These are phyloP conservation scores for Colletotrichum acutatum DNA, from an alignment of 2,329 filamentous ascomycete genomes.

Conservation along the genomic window DNA sequence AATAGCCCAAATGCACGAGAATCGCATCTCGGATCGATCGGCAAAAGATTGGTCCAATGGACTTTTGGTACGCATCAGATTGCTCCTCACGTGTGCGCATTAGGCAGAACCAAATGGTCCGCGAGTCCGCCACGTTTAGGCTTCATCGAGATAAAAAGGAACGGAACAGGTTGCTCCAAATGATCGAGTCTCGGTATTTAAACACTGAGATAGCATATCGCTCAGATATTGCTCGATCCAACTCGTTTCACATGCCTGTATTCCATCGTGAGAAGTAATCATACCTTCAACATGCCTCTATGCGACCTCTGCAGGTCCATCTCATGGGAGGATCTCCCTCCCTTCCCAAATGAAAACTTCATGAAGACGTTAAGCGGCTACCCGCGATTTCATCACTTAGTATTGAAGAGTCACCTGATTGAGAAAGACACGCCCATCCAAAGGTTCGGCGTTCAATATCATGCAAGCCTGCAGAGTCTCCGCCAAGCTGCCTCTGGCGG, in stretches of 20 bases:
- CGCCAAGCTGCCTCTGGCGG: conserved; percentile 1
- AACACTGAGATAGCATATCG: too few species aligned
- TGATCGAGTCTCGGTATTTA: not conserved
- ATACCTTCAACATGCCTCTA: not conserved
- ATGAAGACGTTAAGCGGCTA: conserved; percentile 1
- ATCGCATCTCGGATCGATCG: not conserved
- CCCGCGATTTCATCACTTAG: not conserved
- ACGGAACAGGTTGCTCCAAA: not conserved
- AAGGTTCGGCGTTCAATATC: conserved; percentile 8
- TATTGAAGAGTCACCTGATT: not conserved
- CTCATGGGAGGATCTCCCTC: conserved; percentile 9
- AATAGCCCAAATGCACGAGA: not conserved
- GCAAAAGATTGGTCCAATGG: not conserved
- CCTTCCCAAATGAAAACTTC: conserved; percentile 9
- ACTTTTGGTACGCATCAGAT: not conserved
- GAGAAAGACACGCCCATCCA: not conserved
- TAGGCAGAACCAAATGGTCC: not conserved
- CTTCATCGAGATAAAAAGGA: not conserved
- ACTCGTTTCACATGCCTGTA: not conserved
- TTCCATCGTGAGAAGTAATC: not conserved
- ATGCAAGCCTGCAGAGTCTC: conserved; percentile 4
- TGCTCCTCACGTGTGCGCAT: not conserved
- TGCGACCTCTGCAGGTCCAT: conserved; percentile 6
- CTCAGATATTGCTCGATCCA: not conserved
- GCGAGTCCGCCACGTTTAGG: not conserved